Conservation (phyloP, 2,329 filamentous ascomycete genomes). For the Leptosphaerulina australis region DNA sequence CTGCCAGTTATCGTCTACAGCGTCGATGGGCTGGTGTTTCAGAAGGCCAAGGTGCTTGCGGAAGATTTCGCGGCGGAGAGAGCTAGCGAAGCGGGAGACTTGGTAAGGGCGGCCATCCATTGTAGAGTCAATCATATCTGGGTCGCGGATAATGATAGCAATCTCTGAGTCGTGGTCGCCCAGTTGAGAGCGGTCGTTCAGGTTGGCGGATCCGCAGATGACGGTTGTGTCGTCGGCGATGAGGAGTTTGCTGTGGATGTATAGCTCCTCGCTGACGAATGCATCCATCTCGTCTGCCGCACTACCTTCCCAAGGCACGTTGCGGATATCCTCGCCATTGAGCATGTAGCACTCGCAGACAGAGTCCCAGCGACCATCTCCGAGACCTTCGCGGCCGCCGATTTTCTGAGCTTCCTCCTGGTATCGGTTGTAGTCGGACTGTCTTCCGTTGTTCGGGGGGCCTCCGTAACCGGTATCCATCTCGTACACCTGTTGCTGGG, state of each 20-base stretch:
- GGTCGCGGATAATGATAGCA: conserved; percentile 85
- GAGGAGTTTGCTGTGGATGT: conserved; percentile 71
- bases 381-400: conserved; percentile 53
- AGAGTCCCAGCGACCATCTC: conserved; percentile 70
- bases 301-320: conserved; percentile 64
- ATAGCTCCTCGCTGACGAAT: conserved; percentile 67
- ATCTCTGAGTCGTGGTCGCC: conserved; percentile 87
- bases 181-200: conserved; percentile 77
- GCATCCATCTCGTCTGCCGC: conserved; percentile 64
- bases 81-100: conserved; percentile 77
- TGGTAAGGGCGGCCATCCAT: conserved; percentile 77
- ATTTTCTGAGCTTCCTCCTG: conserved; percentile 69
- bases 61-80: conserved; percentile 83
- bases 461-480: conserved; percentile 29
- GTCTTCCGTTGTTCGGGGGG: conserved; percentile 26
- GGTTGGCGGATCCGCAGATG: conserved; percentile 77
- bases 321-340: conserved; percentile 70
- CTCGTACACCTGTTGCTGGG: conserved; percentile 30
- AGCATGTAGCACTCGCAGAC: conserved; percentile 86
- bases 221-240: conserved; percentile 83
- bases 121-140: conserved; percentile 68
- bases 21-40: conserved; percentile 71
- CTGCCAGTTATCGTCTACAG: conserved; percentile 62
- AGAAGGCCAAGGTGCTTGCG: conserved; percentile 89
- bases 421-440: conserved; percentile 67